Evolutionary conservation across 2,329 filamentous ascomycete species (phyloP).

Genomic region (Mycosphaerella sp.): DNA sequence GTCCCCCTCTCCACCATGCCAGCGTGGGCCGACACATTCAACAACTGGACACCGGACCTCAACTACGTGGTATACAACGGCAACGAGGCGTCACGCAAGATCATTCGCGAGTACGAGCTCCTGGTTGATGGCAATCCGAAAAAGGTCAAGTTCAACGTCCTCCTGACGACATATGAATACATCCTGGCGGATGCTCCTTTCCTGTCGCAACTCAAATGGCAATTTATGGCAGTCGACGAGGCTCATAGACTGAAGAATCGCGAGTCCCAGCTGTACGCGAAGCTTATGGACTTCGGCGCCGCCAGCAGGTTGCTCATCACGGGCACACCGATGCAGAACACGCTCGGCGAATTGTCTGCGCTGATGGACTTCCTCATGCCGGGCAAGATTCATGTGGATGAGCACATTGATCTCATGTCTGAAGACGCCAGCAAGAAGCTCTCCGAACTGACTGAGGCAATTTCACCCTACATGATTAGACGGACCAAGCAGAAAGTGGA

Average conservation of each 20-base stretch:
- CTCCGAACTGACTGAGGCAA: constrained; percentile 73
- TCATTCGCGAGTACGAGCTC: constrained; percentile 85
- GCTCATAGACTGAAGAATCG: constrained; percentile 95
- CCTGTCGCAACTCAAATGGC: constrained; percentile 89
- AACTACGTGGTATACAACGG: constrained; percentile 98
- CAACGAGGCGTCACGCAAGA: constrained; percentile 74
- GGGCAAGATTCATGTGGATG: constrained; percentile 84
- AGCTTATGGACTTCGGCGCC: constrained; percentile 76
- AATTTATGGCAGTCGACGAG: constrained; percentile 92
- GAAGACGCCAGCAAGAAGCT: constrained; percentile 82
- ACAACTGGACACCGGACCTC: constrained; percentile 88
- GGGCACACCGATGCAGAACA: constrained; percentile 96
- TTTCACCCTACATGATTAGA: constrained; percentile 89
- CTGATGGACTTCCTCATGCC: constrained; percentile 96
- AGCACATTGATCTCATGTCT: constrained; percentile 74
- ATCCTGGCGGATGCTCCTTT: constrained; percentile 81
- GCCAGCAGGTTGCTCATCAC: constrained; percentile 90
- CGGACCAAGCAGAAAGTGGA: constrained; percentile 97
- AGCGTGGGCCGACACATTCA: constrained; percentile 97
- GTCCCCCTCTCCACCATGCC: constrained; percentile 95
- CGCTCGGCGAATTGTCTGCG: constrained; percentile 82
- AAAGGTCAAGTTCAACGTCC: constrained; percentile 93
- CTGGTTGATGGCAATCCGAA: constrained; percentile 78
- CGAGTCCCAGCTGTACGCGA: constrained; percentile 86
- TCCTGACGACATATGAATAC: constrained; percentile 96